Conservation (phyloP, 805 yeast species). For the Torulaspora quercuum region DNA sequence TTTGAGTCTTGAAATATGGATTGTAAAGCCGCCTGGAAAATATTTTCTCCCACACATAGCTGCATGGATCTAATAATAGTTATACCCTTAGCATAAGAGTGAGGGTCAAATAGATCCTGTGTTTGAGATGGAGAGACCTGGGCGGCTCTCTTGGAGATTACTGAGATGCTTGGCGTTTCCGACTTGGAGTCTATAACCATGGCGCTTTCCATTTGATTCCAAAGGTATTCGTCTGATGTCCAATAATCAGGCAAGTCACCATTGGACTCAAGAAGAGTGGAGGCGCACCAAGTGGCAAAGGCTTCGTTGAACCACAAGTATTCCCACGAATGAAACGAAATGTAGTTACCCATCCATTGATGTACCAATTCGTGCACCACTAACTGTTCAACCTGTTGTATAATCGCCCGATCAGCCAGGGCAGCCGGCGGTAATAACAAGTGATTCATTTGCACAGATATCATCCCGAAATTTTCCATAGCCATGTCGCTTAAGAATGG, state of each 20-base stretch:
- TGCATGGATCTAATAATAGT: slow-evolving; percentile 30
- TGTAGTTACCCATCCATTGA: slow-evolving; percentile 73
- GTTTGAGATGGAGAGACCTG: slow-evolving; percentile 20
- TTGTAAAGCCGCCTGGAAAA: slow-evolving; percentile 22
- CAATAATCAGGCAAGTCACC: slow-evolving; percentile 26
- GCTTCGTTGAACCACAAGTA: slow-evolving; percentile 73
- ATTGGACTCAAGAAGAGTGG: slow-evolving; percentile 39
- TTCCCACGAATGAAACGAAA: slow-evolving; percentile 65
- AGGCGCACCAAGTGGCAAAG: slow-evolving; percentile 72
- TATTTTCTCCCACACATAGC: slow-evolving; percentile 23
- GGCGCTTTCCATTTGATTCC: slow-evolving; percentile 19
- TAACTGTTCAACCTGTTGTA: slow-evolving; percentile 48
- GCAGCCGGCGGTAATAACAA: slow-evolving; percentile 39
- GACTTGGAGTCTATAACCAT: slow-evolving; percentile 19
- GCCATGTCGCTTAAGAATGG: slow-evolving; percentile 76
- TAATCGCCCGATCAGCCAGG: slow-evolving; percentile 26
- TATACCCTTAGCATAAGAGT: slow-evolving; percentile 35
- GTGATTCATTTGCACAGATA: slow-evolving; percentile 56
- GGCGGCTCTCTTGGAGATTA: slow-evolving; percentile 14
- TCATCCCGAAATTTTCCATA: slow-evolving; percentile 75
- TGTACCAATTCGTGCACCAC: slow-evolving; percentile 72
- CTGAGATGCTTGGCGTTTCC: slow-evolving; percentile 18
- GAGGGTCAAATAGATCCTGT: slow-evolving; percentile 32
- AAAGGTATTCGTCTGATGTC: slow-evolving; percentile 25
- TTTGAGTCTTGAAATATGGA: slow-evolving; percentile 17